These are phyloP conservation scores for Aspergillus aculeatus DNA, from an alignment of 2,329 filamentous ascomycete species.

Conservation along the genomic window DNA sequence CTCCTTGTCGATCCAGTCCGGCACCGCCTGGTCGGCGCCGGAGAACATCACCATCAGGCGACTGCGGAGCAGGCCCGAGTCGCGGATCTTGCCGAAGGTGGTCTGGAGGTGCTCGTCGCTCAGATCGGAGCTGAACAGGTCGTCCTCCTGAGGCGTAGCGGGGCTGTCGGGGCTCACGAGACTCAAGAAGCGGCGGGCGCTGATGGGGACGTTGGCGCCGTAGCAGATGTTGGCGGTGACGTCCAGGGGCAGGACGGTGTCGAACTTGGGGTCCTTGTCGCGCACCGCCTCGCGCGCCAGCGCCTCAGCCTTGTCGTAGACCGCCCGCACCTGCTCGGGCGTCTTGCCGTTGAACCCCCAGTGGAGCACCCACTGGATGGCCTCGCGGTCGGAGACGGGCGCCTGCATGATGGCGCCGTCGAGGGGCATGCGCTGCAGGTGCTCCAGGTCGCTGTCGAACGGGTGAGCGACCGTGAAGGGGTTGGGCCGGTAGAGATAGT, in stretches of 20 bases:
- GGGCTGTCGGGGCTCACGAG: constrained; percentile 55
- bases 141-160: constrained; percentile 67
- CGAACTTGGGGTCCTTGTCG: constrained; percentile 18
- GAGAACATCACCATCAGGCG: constrained; percentile 49
- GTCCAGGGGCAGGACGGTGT: constrained; percentile 35
- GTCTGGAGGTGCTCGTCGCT: constrained; percentile 53
- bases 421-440: constrained; percentile 52
- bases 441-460: constrained; percentile 30
- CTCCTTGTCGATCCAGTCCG: constrained; percentile 49
- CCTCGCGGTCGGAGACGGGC: constrained; percentile 74
- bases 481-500: constrained; percentile 55
- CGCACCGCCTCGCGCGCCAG: constrained; percentile 29
- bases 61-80: constrained; percentile 37
- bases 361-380: constrained; percentile 44
- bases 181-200: constrained; percentile 58
- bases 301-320: constrained; percentile 34
- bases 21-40: constrained; percentile 48
- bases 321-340: constrained; percentile 21
- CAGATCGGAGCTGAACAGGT: constrained; percentile 79
- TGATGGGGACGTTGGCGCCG: constrained; percentile 46
- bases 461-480: constrained; percentile 33
- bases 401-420: constrained; percentile 79
- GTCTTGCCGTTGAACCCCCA: constrained; percentile 27
- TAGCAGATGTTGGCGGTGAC: constrained; percentile 35
- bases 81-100: constrained; percentile 60